Percentiles rank a stretch among this genome's conserved stretches.
Conservation (phyloP, 2,329 filamentous ascomycete genomes). For the Fusarium palustre region DNA sequence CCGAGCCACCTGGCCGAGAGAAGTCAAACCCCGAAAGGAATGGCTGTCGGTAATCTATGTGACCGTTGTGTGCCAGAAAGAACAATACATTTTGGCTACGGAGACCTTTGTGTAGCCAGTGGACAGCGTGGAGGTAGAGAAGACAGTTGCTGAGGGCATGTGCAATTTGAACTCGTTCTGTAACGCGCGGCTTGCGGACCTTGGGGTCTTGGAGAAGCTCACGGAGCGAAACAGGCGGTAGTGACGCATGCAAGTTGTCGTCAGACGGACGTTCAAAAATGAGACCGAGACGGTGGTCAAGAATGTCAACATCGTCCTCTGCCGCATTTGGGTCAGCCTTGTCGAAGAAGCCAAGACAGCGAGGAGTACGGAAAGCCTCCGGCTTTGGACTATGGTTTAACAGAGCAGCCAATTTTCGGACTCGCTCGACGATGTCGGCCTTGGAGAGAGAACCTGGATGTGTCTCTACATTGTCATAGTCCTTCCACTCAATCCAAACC, state of each 20-base stretch:
- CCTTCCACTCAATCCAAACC: slow-evolving; percentile 65
- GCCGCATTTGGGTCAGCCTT: slow-evolving; percentile 52
- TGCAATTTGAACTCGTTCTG: slow-evolving; percentile 63
- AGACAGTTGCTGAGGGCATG: slow-evolving; percentile 64
- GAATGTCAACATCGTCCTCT: slow-evolving; percentile 56
- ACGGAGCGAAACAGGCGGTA: slow-evolving; percentile 60
- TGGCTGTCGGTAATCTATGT: slow-evolving; percentile 55
- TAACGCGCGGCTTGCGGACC: slow-evolving; percentile 61
- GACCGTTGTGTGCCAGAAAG: slow-evolving; percentile 52
- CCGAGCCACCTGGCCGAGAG: slow-evolving; percentile 61
- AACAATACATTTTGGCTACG: slow-evolving; percentile 66
- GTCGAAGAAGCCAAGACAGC: slow-evolving; percentile 64
- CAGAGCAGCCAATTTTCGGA: slow-evolving; percentile 61
- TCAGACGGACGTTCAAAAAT: slow-evolving; percentile 63
- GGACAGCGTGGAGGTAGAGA: slow-evolving; percentile 65
- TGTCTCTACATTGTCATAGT: slow-evolving; percentile 56
- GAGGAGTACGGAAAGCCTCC: slow-evolving; percentile 61
- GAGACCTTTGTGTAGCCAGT: slow-evolving; percentile 70
- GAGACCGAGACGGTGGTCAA: slow-evolving; percentile 62
- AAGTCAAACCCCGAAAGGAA: slow-evolving; percentile 67
- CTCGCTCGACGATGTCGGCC: slow-evolving; percentile 57
- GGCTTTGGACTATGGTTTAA: slow-evolving; percentile 62
- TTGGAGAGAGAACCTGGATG: slow-evolving; percentile 55
- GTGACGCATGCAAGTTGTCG: slow-evolving; percentile 50
- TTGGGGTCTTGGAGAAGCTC: slow-evolving; percentile 56